Evolutionary conservation across 1,284 basidiomycete genomes (phyloP).

Genomic region (Apiotrichum montevideense): DNA sequence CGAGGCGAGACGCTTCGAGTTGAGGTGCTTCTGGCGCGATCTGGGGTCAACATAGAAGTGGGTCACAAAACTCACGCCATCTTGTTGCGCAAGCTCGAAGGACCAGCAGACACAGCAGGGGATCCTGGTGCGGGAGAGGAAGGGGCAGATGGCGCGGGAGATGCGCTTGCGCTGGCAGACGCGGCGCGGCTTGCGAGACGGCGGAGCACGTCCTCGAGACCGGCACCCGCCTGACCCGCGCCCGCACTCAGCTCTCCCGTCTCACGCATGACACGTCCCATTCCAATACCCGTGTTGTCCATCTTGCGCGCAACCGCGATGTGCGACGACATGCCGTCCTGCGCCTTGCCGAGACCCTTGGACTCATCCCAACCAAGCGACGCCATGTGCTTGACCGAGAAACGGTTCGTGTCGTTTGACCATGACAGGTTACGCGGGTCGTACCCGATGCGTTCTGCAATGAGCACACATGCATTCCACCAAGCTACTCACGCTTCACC

Average conservation of each 20-base stretch:
- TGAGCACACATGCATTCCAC: too few relatives aligned
- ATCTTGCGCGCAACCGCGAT: conserved; percentile 45
- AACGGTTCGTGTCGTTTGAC: conserved; percentile 45
- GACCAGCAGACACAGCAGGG: conserved; percentile 19
- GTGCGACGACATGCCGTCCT: conserved; percentile 43
- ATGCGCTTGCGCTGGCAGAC: conserved; percentile 18
- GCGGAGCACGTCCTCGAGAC: conserved; percentile 43
- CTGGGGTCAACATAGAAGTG: conserved; percentile 19
- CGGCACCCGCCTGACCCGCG: conserved; percentile 43
- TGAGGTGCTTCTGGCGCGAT: conserved; percentile 41
- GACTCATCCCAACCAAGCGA: conserved; percentile 45
- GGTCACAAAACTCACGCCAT: conserved; percentile 38
- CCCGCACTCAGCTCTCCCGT: conserved; percentile 39
- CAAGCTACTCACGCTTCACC: conserved; percentile 37
- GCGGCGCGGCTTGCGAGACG: conserved; percentile 27
- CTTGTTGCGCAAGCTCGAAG: conserved; percentile 30
- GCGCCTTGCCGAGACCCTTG: conserved; percentile 38
- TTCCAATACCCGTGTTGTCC: conserved; percentile 47
- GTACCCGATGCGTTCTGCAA: conserved; percentile 42
- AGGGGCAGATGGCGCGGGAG: conserved; percentile 18
- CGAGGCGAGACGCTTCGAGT: conserved; percentile 41
- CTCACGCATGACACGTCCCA: conserved; percentile 42
- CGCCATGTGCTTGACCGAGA: conserved; percentile 47
- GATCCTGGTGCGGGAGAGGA: conserved; percentile 10
- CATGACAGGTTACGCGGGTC: conserved; percentile 48